These are phyloP conservation scores for Exophiala sp. DNA, from an alignment of 2,329 filamentous ascomycete genomes.

Conservation along the genomic window DNA sequence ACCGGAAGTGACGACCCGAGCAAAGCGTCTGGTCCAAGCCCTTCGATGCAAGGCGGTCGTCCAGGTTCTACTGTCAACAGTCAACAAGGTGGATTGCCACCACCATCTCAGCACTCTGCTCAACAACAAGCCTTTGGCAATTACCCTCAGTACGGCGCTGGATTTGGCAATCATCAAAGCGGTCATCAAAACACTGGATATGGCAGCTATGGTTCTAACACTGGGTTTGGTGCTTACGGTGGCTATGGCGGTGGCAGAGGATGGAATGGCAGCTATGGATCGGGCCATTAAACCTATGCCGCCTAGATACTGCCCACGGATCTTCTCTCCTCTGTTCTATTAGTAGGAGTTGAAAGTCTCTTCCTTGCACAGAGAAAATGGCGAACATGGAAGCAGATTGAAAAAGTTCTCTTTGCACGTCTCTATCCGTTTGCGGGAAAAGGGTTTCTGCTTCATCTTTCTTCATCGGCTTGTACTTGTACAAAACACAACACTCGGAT, in stretches of 20 bases:
- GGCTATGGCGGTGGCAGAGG: slow-evolving; percentile 25
- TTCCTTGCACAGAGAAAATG: slow-evolving; percentile 10
- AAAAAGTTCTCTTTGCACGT: slow-evolving; percentile 9
- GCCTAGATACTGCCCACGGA: neutral
- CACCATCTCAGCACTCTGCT: slow-evolving; percentile 33
- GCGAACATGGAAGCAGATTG: slow-evolving; percentile 18
- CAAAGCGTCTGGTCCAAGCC: slow-evolving; percentile 58
- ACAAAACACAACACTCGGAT: slow-evolving; percentile 14
- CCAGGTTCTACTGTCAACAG: slow-evolving; percentile 62
- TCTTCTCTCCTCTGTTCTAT: slow-evolving; percentile 17
- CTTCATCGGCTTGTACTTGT: slow-evolving; percentile 22
- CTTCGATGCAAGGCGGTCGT: slow-evolving; percentile 59
- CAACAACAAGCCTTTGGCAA: slow-evolving; percentile 34
- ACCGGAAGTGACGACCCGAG: slow-evolving; percentile 50
- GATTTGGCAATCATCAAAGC: slow-evolving; percentile 23
- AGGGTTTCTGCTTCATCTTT: slow-evolving; percentile 11
- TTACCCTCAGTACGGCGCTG: slow-evolving; percentile 29
- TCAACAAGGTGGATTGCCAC: slow-evolving; percentile 36
- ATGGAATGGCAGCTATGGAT: slow-evolving; percentile 26
- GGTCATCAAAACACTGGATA: slow-evolving; percentile 26
- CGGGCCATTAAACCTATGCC: slow-evolving; percentile 19
- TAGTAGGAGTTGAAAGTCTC: slow-evolving; percentile 17
- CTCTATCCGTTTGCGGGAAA: slow-evolving; percentile 9
- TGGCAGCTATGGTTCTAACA: slow-evolving; percentile 26
- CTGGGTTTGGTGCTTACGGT: slow-evolving; percentile 27